Evolutionary conservation across 164 flowering plant genomes (phyloP).

Genomic region (Nymphaea colorata): DNA sequence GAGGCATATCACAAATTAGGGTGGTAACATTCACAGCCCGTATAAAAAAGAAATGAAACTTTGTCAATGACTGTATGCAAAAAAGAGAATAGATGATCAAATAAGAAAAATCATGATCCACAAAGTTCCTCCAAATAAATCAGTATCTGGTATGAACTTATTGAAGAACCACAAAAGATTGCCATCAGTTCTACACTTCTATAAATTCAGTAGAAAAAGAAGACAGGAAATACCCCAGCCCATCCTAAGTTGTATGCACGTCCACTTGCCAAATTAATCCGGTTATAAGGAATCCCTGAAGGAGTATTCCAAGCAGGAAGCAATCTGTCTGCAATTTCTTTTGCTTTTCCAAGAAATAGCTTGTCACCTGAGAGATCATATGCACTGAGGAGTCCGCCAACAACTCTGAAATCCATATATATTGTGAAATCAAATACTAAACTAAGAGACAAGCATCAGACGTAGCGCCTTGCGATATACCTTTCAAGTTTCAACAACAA

Average conservation of each 20-base stretch:
- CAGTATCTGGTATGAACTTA: neutral
- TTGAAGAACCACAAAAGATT: neutral
- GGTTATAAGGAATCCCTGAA: slow-evolving; percentile 84
- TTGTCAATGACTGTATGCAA: no score
- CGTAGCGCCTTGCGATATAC: neutral
- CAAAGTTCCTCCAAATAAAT: no score
- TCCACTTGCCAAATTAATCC: slow-evolving; percentile 71
- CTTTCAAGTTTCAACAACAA: neutral
- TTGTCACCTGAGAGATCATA: slow-evolving; percentile 90
- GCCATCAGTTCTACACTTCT: neutral
- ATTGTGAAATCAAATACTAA: slow-evolving; percentile 1
- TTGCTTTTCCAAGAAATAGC: slow-evolving; percentile 85
- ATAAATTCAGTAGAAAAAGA: neutral
- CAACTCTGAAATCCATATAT: slow-evolving; percentile 50
- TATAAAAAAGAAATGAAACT: no score
- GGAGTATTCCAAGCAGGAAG: slow-evolving; percentile 98
- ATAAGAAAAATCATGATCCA: no score
- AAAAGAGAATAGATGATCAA: no score
- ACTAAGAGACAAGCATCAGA: neutral
- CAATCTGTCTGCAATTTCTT: slow-evolving; percentile 86
- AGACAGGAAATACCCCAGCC: slow-evolving; percentile 55
- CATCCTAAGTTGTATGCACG: slow-evolving; percentile 77
- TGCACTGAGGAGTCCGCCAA: slow-evolving; percentile 97
- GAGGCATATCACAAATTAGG: no score
- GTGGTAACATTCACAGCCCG: no score